Evolutionary conservation across 768 basidiomycete species (phyloP).

Genomic region (Suillus occidentalis): DNA sequence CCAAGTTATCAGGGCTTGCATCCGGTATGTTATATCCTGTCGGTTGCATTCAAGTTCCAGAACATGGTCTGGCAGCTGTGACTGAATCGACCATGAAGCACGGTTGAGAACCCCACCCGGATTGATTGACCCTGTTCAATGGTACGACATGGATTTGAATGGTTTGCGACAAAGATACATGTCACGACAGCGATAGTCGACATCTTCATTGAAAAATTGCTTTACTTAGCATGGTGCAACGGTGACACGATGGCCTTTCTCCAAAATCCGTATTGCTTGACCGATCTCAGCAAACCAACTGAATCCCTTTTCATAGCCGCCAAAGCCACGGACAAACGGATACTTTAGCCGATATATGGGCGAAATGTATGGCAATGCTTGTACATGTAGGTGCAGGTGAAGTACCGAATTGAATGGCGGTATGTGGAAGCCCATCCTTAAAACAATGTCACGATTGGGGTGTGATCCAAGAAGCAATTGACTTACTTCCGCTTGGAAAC

Average conservation of each 20-base stretch:
- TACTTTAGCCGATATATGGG: slow-evolving; percentile 44
- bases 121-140: neutral
- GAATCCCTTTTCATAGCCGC: slow-evolving; percentile 56
- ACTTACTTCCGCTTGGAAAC: slow-evolving; percentile 46
- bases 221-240: slow-evolving; percentile 37
- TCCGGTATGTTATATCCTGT: neutral
- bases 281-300: slow-evolving; percentile 70
- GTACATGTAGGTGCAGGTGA: slow-evolving; percentile 77
- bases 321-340: slow-evolving; percentile 40
- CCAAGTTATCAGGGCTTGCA: neutral
- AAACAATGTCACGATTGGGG: neutral
- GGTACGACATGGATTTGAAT: neutral
- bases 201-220: neutral
- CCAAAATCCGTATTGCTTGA: slow-evolving; percentile 62
- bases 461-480: neutral
- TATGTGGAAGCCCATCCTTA: slow-evolving; percentile 79
- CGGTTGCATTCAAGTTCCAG: neutral
- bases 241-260: slow-evolving; percentile 49
- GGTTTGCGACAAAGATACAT: neutral
- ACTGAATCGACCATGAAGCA: neutral
- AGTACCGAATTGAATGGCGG: slow-evolving; percentile 73
- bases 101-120: neutral
- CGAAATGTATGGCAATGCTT: slow-evolving; percentile 63
- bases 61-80: neutral
- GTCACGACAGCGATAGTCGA: too few relatives aligned